Percentiles rank a stretch among this genome's conserved stretches.
Conservation (phyloP, 768 basidiomycete genomes). For the Pleurotus djamor region DNA sequence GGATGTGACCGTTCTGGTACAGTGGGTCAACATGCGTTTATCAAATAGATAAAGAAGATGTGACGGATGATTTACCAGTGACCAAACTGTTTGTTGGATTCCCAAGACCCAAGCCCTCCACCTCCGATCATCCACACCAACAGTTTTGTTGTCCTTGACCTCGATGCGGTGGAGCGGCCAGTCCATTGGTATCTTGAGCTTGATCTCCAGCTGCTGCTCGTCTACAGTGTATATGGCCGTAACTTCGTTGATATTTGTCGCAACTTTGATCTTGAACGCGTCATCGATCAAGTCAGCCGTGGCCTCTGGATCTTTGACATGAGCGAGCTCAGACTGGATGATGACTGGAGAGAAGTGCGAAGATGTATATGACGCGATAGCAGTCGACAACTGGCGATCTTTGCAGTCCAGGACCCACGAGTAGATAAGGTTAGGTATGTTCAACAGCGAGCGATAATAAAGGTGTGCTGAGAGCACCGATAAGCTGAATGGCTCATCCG, state of each 20-base stretch:
- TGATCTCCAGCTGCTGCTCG: slow-evolving; percentile 91
- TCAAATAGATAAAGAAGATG: not conserved
- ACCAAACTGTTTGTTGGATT: slow-evolving; percentile 87
- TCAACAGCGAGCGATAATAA: slow-evolving; percentile 83
- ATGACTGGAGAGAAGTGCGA: slow-evolving; percentile 88
- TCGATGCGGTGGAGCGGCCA: slow-evolving; percentile 91
- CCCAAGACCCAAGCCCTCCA: slow-evolving; percentile 95
- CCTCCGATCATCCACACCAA: slow-evolving; percentile 85
- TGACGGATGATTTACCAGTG: slow-evolving; percentile 56
- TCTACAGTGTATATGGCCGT: slow-evolving; percentile 85
- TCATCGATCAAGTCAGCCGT: slow-evolving; percentile 68
- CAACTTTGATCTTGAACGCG: slow-evolving; percentile 77
- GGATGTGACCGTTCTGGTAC: slow-evolving; percentile 80
- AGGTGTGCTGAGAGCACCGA: slow-evolving; percentile 80
- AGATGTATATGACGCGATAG: slow-evolving; percentile 77
- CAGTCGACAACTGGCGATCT: slow-evolving; percentile 81
- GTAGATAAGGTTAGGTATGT: slow-evolving; percentile 83
- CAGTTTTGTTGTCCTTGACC: slow-evolving; percentile 77
- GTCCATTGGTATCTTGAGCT: slow-evolving; percentile 80
- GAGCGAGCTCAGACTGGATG: slow-evolving; percentile 78
- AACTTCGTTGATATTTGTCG: slow-evolving; percentile 73
- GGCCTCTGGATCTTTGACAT: slow-evolving; percentile 55
- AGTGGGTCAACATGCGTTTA: not conserved
- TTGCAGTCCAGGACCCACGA: slow-evolving; percentile 86
- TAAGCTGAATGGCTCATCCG: slow-evolving; percentile 46